Conservation (phyloP, 805 yeast genomes). For the Kodamaea kakaduensis region DNA sequence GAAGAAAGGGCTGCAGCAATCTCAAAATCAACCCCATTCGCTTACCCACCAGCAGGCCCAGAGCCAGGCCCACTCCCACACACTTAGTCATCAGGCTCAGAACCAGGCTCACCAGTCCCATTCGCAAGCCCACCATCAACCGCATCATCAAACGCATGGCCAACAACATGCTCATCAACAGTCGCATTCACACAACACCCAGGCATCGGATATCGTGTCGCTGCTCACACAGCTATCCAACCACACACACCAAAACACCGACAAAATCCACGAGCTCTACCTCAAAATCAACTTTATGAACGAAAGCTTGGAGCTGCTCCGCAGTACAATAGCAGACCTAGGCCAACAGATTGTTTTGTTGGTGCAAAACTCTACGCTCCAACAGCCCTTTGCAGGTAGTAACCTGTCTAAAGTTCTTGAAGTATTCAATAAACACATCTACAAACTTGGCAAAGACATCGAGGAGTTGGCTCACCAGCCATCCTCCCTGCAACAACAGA, state of each 20-base stretch:
- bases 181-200: conserved; percentile 1
- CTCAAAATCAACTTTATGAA: conserved; percentile 13
- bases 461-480: conserved; percentile 14
- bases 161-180: conserved; percentile 1
- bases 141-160: background rate
- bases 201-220: conserved; percentile 10
- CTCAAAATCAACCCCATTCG: too few species aligned
- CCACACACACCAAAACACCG: conserved; percentile 16
- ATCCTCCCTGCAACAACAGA: conserved; percentile 1
- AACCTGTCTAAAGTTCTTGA: conserved; percentile 16
- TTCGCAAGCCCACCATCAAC: background rate
- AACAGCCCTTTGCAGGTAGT: background rate
- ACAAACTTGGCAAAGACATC: conserved; percentile 20
- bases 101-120: conserved; percentile 3
- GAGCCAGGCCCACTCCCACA: conserved; percentile 3
- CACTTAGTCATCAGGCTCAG: conserved; percentile 1
- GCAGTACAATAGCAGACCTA: conserved; percentile 14
- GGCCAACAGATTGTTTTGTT: conserved; percentile 11
- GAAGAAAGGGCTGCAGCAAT: conserved; percentile 1
- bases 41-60: conserved; percentile 1
- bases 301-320: conserved; percentile 13
- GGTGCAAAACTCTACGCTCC: conserved; percentile 8
- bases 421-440: conserved; percentile 18
- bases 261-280: conserved; percentile 21
- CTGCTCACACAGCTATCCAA: conserved; percentile 16